Evolutionary conservation across 2,329 filamentous ascomycete genomes (phyloP), one percentile per base, ranked within the genome.

Genomic region (Leptosphaerulina australis): DNA sequence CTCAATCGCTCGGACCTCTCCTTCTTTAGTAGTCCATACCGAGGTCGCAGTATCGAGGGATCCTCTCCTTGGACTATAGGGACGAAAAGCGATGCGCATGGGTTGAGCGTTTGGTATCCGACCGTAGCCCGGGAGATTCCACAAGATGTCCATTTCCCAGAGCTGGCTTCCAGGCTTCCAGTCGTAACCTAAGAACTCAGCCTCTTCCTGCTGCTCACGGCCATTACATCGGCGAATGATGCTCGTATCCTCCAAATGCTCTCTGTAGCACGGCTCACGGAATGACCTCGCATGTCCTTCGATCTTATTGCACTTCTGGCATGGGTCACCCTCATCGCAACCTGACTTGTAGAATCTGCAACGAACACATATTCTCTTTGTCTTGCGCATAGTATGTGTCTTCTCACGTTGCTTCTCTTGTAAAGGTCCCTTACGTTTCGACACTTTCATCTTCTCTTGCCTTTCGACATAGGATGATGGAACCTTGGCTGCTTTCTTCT

Each of bases 271-370:
- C 10, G 62, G 61, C 47, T 66, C 60, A 12, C 60, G 63, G 37
- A 68, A 72, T 7, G 63, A 66, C 15, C 69, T 54, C 20, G 69
- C 69, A 40, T 63, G 65, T 3, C 59, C 61, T 39, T 55, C 60
- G 21, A 65, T 66, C 38, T 69, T 70, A 8, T 59, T 44, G 39
- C 70, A 72, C 36, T 62, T 66, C 38, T 65, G 57, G 48, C 70
- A 72, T 5, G 66, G 63, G 20, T 65, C 60, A 14, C 64, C 67
- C 37, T 64, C 60, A 39, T 72, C 69, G 38, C 70, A 72, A 14
- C 65, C 62, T 10, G 63, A 61, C 41, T 71, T 71, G 59, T 70
- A 72, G 29, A 72, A 65, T 39, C 64, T 66, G 50, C 70, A 73
- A 22, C 69, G 68, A 7, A 71, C 57, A 40, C 70, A 73, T 30